Percentiles rank a stretch among this genome's conserved stretches.
Conservation (phyloP, 176 grass and related monocot species). For the Phoenix dactylifera region DNA sequence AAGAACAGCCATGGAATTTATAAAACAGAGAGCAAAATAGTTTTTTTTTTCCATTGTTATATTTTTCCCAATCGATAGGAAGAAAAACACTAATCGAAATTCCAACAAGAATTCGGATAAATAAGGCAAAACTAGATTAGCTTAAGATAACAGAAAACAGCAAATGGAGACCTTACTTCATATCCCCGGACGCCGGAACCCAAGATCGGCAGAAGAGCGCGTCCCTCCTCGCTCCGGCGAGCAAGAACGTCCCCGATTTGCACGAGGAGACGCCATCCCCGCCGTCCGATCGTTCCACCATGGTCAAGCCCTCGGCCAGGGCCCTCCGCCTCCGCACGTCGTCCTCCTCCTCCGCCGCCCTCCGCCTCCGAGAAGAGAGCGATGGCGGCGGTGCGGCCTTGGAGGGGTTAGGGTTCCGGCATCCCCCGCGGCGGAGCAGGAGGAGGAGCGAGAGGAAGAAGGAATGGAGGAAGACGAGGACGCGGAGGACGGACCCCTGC, state of each 20-base stretch:
- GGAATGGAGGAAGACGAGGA: conserved; percentile 63
- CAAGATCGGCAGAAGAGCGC: conserved; percentile 82
- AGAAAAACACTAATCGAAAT: not conserved
- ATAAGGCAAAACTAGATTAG: too few relatives aligned
- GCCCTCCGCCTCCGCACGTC: conserved; percentile 28
- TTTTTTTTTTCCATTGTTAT: too few relatives aligned
- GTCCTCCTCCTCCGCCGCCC: conserved; percentile 28
- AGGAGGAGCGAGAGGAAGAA: conserved; percentile 73
- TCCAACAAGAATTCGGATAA: too few relatives aligned
- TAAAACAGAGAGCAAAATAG: too few relatives aligned
- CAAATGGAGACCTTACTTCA: conserved; percentile 43
- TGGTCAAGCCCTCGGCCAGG: conserved; percentile 19
- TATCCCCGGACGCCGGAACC: conserved; percentile 38
- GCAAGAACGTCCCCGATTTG: conserved; percentile 35
- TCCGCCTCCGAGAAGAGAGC: not conserved
- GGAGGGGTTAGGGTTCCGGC: not conserved
- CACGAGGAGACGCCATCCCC: conserved; percentile 1
- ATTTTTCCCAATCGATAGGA: too few relatives aligned
- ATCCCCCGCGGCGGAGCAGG: conserved; percentile 24
- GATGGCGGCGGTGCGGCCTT: not conserved
- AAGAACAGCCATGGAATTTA: too few relatives aligned
- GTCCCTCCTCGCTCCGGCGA: conserved; percentile 57
- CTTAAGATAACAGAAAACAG: too few relatives aligned
- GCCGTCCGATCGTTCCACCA: conserved; percentile 20
- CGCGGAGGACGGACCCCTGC: conserved; percentile 47